Evolutionary conservation across 768 basidiomycete genomes (phyloP).

Genomic region (Hortiboletus flavorubellus): DNA sequence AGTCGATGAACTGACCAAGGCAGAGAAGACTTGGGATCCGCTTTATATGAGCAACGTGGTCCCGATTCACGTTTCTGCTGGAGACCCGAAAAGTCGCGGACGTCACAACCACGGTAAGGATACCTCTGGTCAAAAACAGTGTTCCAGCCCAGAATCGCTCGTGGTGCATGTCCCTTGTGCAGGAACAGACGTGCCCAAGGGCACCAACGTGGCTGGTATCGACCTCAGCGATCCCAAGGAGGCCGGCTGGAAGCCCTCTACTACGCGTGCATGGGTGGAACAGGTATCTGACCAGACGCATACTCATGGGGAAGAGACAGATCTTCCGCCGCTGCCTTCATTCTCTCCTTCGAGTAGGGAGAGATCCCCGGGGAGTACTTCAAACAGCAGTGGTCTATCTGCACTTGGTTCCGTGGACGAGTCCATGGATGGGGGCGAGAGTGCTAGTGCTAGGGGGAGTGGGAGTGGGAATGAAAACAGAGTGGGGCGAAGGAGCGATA

Average conservation of each 20-base stretch:
- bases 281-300: slow-evolving; percentile 28
- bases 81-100: slow-evolving; percentile 24
- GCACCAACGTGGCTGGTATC: slow-evolving; percentile 13
- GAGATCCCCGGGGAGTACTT: slow-evolving; percentile 23
- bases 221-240: slow-evolving; percentile 19
- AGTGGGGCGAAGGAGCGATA: slow-evolving; percentile 8
- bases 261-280: slow-evolving; percentile 49
- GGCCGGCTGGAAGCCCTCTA: slow-evolving; percentile 21
- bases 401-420: slow-evolving; percentile 24
- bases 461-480: slow-evolving; percentile 7
- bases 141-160: slow-evolving; percentile 22
- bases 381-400: slow-evolving; percentile 27
- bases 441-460: slow-evolving; percentile 1
- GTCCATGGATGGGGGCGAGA: slow-evolving; percentile 19
- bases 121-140: slow-evolving; percentile 2
- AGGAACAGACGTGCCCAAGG: slow-evolving; percentile 14
- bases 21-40: neutral
- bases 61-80: slow-evolving; percentile 28
- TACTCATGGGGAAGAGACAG: neutral
- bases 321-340: slow-evolving; percentile 2
- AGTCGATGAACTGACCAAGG: slow-evolving; percentile 21
- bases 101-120: slow-evolving; percentile 4
- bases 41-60: slow-evolving; percentile 20
- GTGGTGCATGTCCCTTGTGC: slow-evolving; percentile 31
- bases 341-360: slow-evolving; percentile 14